Conservation (phyloP, 108 stramenopile species). For the Fragilaria crotonensis region DNA sequence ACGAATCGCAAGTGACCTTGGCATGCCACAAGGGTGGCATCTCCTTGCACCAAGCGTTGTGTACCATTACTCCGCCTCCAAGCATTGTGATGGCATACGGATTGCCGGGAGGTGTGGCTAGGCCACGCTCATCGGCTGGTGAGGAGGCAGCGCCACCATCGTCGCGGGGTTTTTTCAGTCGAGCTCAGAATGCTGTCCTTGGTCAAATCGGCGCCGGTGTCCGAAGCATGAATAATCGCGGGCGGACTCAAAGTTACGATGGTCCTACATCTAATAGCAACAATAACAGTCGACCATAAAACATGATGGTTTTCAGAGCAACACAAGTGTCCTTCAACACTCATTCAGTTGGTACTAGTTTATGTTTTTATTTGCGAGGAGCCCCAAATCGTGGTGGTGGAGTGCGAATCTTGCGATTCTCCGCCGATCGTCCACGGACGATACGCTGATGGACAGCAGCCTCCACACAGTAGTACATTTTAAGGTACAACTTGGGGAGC, state of each 20-base stretch:
- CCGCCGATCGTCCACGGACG: conserved; percentile 93
- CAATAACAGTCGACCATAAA: too few relatives aligned
- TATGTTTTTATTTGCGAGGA: conserved; percentile 20
- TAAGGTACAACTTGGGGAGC: conserved; percentile 99
- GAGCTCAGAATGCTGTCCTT: background rate
- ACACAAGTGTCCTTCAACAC: too few relatives aligned
- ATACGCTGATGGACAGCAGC: conserved; percentile 99
- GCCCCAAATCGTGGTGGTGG: conserved; percentile 74
- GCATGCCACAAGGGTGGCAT: conserved; percentile 76
- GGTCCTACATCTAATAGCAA: background rate
- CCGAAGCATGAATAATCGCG: background rate
- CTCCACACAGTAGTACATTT: conserved; percentile 99
- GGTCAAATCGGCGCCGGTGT: background rate
- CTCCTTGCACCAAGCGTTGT: conserved; percentile 53
- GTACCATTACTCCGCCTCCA: conserved; percentile 58
- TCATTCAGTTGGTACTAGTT: background rate
- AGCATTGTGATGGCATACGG: conserved; percentile 79
- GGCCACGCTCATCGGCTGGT: background rate
- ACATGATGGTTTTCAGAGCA: too few relatives aligned
- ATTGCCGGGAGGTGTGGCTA: conserved; percentile 43
- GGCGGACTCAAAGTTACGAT: background rate
- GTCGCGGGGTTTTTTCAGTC: background rate
- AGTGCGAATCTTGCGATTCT: conserved; percentile 87
- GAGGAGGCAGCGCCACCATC: background rate
- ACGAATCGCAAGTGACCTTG: conserved; percentile 74